Evolutionary conservation across 257 asterid species (phyloP), one percentile per base, ranked within the genome.

Genomic region (Datura wrightii): DNA sequence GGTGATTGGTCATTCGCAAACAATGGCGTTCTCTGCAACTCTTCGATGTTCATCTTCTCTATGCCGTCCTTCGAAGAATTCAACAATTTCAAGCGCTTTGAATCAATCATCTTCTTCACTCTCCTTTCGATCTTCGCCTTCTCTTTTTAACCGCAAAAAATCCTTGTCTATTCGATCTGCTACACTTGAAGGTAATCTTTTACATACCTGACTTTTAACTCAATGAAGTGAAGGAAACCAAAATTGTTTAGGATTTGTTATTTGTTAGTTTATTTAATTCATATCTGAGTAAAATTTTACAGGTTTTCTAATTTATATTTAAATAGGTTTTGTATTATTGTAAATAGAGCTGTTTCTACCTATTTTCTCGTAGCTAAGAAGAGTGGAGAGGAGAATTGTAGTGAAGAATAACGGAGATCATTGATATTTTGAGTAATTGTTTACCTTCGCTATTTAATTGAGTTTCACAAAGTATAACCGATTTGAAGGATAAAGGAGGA

Each of bases 11-110:
- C 13, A 34, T 65, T 34, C 31, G 58, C 65, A 55, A 84, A 67
- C 79, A 62, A 91, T 91, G 96, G 92, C 94, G 70, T 82, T 89
- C 87, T 86, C 92, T 79, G 91, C 87, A 48, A 54, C 87, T 48
- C 79, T 90, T 84, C 87, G 85, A 24, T 82, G 82, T 36, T 80
- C 79, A 7, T 53, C 83, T 31, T 84, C 86, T 37, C 42, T 85
- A 58, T 79, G 58, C 36, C 80, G 84, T 53, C 48, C 85, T 10
- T 18, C 80, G 19, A 85, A 86, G 41, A 82, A 83, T 76, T 83
- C 89, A 19, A 83, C 18, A 82, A 82, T 80, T 56, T 14, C 84
- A 72, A 86, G 84, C 1, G 84, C 88, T 19, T 52, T 52, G 15
- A 37, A 31, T 63, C 83, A 37, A 24, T 66, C 84, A 7, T 69